A percentile compares a stretch with the other conserved stretches of the same genome.
Conservation (phyloP, 2,329 filamentous ascomycete species). For the Leptographium procerum region DNA sequence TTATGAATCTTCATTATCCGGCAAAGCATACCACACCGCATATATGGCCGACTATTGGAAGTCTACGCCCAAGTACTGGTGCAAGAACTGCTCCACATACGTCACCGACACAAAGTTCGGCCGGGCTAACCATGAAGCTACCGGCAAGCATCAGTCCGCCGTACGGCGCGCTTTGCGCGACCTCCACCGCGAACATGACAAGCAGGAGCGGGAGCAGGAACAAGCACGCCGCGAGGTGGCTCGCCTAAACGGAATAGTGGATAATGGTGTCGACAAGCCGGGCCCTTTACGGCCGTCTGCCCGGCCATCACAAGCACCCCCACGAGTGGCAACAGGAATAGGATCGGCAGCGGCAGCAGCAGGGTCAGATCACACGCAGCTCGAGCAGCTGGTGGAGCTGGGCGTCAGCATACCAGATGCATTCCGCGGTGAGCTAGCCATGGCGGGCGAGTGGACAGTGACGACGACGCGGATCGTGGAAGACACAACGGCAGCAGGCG, state of each 20-base stretch:
- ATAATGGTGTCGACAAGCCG: constrained; percentile 17
- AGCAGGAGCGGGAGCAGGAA: constrained; percentile 69
- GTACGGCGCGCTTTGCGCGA: constrained; percentile 85
- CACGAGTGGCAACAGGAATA: not conserved
- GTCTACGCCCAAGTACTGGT: constrained; percentile 95
- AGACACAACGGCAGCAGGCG: constrained; percentile 19
- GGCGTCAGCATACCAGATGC: constrained; percentile 76
- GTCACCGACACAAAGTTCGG: constrained; percentile 90
- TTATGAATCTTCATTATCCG: too few species aligned
- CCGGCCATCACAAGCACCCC: not conserved
- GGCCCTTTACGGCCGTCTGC: not conserved
- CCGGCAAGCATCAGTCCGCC: constrained; percentile 69
- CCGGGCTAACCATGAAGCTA: constrained; percentile 79
- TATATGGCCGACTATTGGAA: constrained; percentile 99
- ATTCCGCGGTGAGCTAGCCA: constrained; percentile 68
- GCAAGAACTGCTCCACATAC: constrained; percentile 87
- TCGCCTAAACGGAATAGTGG: constrained; percentile 67
- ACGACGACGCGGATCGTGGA: constrained; percentile 50
- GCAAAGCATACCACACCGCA: not conserved
- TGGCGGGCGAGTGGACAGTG: constrained; percentile 80
- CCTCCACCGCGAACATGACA: constrained; percentile 74
- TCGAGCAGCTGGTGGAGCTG: constrained; percentile 78
- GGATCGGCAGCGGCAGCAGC: constrained; percentile 20
- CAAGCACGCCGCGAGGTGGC: constrained; percentile 76
- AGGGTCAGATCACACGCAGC: constrained; percentile 55